These are phyloP conservation scores for Ceriops tagal DNA, from an alignment of 345 rosid species.

Conservation along the genomic window DNA sequence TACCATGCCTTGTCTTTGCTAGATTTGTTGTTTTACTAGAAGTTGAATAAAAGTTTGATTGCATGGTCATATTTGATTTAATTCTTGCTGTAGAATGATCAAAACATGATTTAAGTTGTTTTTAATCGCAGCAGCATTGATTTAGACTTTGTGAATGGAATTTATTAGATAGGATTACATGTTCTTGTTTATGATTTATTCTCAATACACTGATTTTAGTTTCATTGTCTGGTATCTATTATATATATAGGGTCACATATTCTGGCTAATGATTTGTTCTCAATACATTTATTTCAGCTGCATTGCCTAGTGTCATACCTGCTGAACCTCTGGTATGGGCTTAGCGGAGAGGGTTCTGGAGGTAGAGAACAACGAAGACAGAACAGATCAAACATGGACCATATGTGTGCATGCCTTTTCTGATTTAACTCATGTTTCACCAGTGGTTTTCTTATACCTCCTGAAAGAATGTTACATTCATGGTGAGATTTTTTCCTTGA, in stretches of 20 bases:
- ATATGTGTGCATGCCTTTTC: constrained; percentile 52
- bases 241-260: no score
- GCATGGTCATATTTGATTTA: neutral
- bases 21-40: neutral
- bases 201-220: neutral
- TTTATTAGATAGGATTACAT: neutral
- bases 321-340: constrained; percentile 35
- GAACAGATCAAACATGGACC: constrained; percentile 24
- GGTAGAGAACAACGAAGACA: constrained; percentile 13
- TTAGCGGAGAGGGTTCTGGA: constrained; percentile 34
- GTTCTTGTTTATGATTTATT: neutral
- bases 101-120: neutral
- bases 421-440: constrained; percentile 60
- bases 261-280: neutral
- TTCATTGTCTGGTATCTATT: neutral
- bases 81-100: neutral
- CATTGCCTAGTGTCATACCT: constrained; percentile 17
- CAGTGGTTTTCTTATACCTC: constrained; percentile 70
- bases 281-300: neutral
- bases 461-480: constrained; percentile 68
- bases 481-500: constrained; percentile 39
- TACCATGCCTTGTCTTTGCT: neutral
- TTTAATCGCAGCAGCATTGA: neutral
- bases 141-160: neutral
- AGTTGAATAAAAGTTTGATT: neutral